These are phyloP conservation scores for Pseudogymnoascus sp. DNA, from an alignment of 2,329 filamentous ascomycete genomes.

Conservation along the genomic window DNA sequence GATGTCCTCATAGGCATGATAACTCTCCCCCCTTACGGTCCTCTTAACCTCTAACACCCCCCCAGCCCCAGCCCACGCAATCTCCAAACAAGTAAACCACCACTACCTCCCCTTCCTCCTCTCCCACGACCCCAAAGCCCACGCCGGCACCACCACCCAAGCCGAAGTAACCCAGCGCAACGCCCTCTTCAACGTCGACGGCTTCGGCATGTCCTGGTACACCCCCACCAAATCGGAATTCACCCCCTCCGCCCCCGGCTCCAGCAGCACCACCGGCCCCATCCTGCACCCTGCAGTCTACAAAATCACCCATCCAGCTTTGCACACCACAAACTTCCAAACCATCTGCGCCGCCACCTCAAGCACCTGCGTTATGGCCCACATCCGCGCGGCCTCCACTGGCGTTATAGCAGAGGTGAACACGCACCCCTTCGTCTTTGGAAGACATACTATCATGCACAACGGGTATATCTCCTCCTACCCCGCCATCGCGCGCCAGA, in stretches of 20 bases:
- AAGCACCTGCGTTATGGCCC: conserved; percentile 42
- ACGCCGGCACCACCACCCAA: conserved; percentile 32
- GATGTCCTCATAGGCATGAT: conserved; percentile 43
- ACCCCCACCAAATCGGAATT: conserved; percentile 34
- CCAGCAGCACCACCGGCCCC: conserved; percentile 22
- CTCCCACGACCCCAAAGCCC: conserved; percentile 37
- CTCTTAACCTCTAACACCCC: conserved; percentile 11
- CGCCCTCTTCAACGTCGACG: conserved; percentile 47
- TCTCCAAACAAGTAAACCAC: conserved; percentile 41
- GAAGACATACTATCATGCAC: conserved; percentile 49
- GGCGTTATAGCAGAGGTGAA: conserved; percentile 42
- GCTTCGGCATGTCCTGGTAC: conserved; percentile 49
- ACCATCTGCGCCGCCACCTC: conserved; percentile 45
- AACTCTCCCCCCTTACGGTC: conserved; percentile 19
- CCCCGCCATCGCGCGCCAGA: conserved; percentile 37
- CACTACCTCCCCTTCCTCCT: conserved; percentile 45
- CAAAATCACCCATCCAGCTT: conserved; percentile 44
- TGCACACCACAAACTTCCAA: conserved; percentile 47
- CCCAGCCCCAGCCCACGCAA: conserved; percentile 31
- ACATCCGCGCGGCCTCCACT: conserved; percentile 45
- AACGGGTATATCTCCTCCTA: conserved; percentile 46
- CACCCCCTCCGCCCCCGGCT: conserved; percentile 23
- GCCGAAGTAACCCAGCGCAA: conserved; percentile 42
- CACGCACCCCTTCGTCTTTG: conserved; percentile 49
- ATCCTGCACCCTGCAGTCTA: conserved; percentile 42